Conservation (phyloP, 441 rosid genomes). For the Aquilaria agallochum region DNA sequence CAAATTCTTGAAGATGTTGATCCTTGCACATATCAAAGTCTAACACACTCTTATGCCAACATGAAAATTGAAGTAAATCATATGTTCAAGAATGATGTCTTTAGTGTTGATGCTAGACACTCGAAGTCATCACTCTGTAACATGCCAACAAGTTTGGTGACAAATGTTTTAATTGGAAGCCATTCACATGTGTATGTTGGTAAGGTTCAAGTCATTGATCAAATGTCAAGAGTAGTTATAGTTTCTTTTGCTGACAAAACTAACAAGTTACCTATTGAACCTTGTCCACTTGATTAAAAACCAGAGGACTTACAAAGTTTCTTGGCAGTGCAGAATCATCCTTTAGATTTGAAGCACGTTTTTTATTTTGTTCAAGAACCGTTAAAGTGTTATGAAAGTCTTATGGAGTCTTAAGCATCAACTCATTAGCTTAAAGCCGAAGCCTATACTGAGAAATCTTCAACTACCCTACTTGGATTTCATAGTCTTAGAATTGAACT, state of each 20-base stretch:
- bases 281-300: conserved; percentile 30
- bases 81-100: conserved; percentile 19
- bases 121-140: conserved; percentile 22
- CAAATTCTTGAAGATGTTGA: conserved; percentile 26
- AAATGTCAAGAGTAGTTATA: conserved; percentile 33
- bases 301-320: conserved; percentile 28
- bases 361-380: conserved; percentile 13
- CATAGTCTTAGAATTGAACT: no score
- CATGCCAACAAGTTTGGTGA: conserved; percentile 26
- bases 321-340: conserved; percentile 25
- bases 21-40: conserved; percentile 18
- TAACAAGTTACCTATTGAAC: conserved; percentile 20
- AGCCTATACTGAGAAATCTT: conserved; percentile 39
- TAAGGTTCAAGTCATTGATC: conserved; percentile 32
- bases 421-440: conserved; percentile 36
- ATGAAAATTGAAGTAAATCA: conserved; percentile 31
- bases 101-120: conserved; percentile 30
- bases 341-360: not conserved
- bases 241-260: conserved; percentile 30
- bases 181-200: conserved; percentile 29
- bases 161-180: conserved; percentile 23
- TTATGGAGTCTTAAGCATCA: conserved; percentile 25
- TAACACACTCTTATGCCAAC: conserved; percentile 21
- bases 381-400: conserved; percentile 29
- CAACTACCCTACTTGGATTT: conserved; percentile 27